Conservation (phyloP, 441 rosid species). For the Adansonia rubrostipa region DNA sequence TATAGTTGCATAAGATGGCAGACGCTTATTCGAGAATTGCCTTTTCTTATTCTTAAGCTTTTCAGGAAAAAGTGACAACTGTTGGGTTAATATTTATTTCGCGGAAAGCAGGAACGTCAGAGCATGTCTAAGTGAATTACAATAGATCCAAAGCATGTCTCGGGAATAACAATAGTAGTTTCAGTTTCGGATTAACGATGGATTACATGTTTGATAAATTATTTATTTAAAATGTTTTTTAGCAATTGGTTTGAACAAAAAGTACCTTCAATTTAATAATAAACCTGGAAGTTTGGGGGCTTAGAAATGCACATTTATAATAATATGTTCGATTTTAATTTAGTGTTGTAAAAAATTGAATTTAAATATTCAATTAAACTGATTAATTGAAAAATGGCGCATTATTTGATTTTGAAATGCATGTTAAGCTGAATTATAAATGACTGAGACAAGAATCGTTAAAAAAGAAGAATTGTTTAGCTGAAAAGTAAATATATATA, state of each 20-base stretch:
- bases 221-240: background rate
- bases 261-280: background rate
- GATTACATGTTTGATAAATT: background rate
- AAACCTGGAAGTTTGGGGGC: background rate
- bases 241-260: background rate
- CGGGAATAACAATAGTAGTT: background rate
- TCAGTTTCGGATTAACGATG: background rate
- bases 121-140: background rate
- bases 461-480: no score
- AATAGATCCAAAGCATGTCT: background rate
- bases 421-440: no score
- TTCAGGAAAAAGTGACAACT: background rate
- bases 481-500: no score
- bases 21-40: background rate
- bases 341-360: background rate
- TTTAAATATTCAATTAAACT: no score
- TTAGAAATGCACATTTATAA: background rate
- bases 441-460: no score
- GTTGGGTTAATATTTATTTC: background rate
- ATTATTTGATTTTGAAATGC: no score
- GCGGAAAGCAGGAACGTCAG: background rate
- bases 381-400: no score
- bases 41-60: background rate
- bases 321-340: background rate
- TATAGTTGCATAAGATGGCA: background rate